phyloP scores from a whole-genome alignment of 805 yeast species.

The Ogataea zsoltii region DNA sequence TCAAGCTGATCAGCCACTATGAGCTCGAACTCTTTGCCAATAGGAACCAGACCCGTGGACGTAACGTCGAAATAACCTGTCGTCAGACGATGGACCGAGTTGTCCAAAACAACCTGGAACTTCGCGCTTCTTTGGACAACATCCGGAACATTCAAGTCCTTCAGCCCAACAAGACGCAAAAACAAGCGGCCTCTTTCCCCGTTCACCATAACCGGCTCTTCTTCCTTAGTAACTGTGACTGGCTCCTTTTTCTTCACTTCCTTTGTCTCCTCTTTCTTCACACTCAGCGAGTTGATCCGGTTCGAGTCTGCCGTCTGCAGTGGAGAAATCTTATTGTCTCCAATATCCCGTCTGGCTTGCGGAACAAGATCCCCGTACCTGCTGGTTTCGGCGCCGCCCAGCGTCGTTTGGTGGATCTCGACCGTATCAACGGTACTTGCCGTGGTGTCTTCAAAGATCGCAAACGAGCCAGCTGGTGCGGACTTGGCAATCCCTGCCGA shows the following conservation, averaged over 20 bases:
- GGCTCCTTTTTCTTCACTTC: too few species aligned
- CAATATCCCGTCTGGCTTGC: conserved; percentile 14
- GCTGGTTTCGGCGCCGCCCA: not conserved
- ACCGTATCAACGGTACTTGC: not conserved
- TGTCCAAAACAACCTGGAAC: conserved; percentile 63
- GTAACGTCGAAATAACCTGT: conserved; percentile 47
- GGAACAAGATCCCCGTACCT: conserved; percentile 26
- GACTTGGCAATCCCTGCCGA: conserved; percentile 19
- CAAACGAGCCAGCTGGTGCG: not conserved
- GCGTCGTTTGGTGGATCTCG: too few species aligned
- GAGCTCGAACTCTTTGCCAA: conserved; percentile 79
- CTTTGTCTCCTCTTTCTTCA: not conserved
- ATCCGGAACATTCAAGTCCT: conserved; percentile 49
- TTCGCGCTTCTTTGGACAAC: conserved; percentile 45
- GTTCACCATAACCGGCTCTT: conserved; percentile 18
- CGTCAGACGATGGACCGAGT: conserved; percentile 76
- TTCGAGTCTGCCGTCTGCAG: conserved; percentile 1
- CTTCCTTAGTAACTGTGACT: too few species aligned
- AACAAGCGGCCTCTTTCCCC: conserved; percentile 53
- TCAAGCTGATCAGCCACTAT: conserved; percentile 62
- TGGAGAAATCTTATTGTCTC: conserved; percentile 3
- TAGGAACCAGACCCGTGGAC: conserved; percentile 29
- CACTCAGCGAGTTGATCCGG: conserved; percentile 12
- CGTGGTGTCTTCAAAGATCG: not conserved
- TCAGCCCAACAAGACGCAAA: conserved; percentile 48